A percentile compares a stretch with the other conserved stretches of the same genome.
Conservation (phyloP, 2,329 filamentous ascomycete genomes). For the Aspergillus tanneri region DNA sequence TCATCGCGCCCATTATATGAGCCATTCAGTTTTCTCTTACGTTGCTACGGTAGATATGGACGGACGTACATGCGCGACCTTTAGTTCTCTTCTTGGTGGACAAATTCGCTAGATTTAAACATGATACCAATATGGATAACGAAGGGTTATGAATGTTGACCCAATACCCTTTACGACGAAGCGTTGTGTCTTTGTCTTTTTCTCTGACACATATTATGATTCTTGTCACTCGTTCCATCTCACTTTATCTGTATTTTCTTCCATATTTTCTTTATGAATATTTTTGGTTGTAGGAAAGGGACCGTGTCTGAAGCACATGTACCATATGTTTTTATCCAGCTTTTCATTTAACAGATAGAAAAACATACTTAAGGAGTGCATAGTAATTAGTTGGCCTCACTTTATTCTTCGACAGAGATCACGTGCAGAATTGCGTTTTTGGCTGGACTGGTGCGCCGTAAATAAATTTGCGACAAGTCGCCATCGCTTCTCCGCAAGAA, state of each 20-base stretch:
- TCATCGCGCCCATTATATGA: constrained; percentile 1
- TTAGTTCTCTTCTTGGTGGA: constrained; percentile 11
- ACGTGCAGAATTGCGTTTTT: constrained; percentile 23
- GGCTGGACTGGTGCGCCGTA: constrained; percentile 22
- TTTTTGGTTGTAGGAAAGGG: not conserved
- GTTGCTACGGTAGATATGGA: constrained; percentile 22
- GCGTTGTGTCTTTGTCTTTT: constrained; percentile 24
- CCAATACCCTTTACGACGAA: constrained; percentile 29
- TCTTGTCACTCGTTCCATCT: constrained; percentile 7
- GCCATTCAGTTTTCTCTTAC: constrained; percentile 3
- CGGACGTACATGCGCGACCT: constrained; percentile 13
- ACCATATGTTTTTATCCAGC: no score
- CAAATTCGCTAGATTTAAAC: constrained; percentile 13
- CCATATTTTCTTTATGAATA: not conserved
- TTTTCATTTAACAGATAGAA: no score
- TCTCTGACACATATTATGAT: not conserved
- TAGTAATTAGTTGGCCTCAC: not conserved
- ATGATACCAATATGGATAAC: constrained; percentile 28
- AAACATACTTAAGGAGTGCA: no score
- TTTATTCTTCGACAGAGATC: constrained; percentile 5
- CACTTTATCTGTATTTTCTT: constrained; percentile 1
- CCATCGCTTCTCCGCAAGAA: constrained; percentile 32
- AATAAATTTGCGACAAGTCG: constrained; percentile 34
- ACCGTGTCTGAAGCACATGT: no score
- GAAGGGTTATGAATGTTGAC: constrained; percentile 35